phyloP scores from a whole-genome alignment of 2,329 filamentous ascomycete genomes.

The Geosmithia morbida region DNA sequence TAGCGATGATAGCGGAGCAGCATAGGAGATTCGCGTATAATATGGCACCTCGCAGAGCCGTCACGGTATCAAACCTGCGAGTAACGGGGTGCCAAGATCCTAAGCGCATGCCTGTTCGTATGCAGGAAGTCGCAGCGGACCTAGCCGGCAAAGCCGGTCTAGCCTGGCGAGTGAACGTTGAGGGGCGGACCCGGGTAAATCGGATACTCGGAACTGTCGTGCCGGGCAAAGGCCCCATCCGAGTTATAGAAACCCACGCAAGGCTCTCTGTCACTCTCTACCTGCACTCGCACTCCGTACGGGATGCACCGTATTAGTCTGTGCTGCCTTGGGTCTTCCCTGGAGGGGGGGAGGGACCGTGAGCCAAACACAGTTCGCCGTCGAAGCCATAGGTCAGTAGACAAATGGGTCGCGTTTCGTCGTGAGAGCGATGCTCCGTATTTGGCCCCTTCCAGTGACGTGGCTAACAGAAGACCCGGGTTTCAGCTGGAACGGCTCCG shows the following conservation, averaged over 20 bases:
- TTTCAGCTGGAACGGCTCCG: neutral
- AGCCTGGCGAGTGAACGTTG: neutral
- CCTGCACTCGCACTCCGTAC: too few relatives aligned
- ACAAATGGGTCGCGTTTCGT: neutral
- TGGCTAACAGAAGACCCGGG: neutral
- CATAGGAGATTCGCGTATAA: neutral
- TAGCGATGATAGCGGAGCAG: neutral
- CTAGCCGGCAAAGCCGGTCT: too few relatives aligned
- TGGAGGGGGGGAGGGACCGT: too few relatives aligned
- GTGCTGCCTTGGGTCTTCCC: neutral
- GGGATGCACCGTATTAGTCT: neutral
- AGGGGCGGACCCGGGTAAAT: neutral
- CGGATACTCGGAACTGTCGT: neutral
- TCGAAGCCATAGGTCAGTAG: too few relatives aligned
- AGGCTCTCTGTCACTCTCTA: too few relatives aligned
- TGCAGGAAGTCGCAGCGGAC: too few relatives aligned
- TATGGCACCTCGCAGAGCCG: neutral
- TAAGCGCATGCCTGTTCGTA: too few relatives aligned
- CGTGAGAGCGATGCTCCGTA: neutral
- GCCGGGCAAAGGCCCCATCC: neutral
- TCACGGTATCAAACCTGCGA: neutral
- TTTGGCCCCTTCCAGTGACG: neutral
- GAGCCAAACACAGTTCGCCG: too few relatives aligned
- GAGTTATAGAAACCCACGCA: neutral
- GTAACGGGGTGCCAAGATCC: neutral